Conservation (phyloP, 345 rosid species). For the Populus pruinosa region DNA sequence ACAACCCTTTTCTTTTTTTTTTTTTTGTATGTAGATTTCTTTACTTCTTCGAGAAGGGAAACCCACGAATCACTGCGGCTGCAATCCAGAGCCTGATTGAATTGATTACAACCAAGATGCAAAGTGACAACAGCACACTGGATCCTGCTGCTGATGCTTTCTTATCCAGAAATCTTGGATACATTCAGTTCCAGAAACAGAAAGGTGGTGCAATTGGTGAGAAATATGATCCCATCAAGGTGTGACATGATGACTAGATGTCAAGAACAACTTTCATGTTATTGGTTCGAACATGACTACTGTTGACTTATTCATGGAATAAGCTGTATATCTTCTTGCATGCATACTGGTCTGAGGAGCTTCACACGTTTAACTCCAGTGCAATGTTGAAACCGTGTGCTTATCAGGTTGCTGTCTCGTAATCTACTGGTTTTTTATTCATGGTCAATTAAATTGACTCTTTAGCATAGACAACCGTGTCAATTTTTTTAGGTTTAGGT, state of each 20-base stretch:
- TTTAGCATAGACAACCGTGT: neutral
- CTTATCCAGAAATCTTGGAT: conserved; percentile 68
- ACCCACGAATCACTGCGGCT: conserved; percentile 63
- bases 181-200: conserved; percentile 89
- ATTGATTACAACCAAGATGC: conserved; percentile 69
- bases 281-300: neutral
- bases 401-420: neutral
- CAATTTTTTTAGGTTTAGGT: conserved; percentile 4
- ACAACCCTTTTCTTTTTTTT: neutral
- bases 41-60: conserved; percentile 88
- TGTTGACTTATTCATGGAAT: neutral
- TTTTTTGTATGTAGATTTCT: conserved; percentile 54
- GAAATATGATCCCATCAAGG: conserved; percentile 68
- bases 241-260: conserved; percentile 25
- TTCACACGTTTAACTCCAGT: no score
- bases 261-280: neutral
- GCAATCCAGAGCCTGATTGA: conserved; percentile 79
- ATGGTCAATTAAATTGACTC: neutral
- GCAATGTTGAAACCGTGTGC: neutral
- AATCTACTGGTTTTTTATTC: neutral
- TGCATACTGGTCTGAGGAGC: neutral
- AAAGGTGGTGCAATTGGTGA: conserved; percentile 88
- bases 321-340: neutral
- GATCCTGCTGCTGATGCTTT: conserved; percentile 78
- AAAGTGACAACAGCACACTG: conserved; percentile 53